Evolutionary conservation across 208 protist species (phyloP).

Genomic region (Endotrypanum monterogeii): DNA sequence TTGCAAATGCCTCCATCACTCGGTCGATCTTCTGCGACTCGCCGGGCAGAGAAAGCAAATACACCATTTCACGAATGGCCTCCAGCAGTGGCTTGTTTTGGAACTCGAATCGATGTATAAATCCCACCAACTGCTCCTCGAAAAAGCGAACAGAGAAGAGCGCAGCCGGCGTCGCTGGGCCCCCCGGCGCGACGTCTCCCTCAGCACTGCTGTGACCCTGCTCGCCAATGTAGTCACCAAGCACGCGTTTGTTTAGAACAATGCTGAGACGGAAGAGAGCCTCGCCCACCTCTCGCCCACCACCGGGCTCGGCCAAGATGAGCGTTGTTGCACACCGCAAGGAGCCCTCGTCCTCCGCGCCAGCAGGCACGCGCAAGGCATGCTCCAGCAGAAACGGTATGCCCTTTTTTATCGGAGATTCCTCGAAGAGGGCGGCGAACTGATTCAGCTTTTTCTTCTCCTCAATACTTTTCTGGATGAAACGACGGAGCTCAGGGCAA

Average conservation of each 20-base stretch:
- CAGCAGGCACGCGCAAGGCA: constrained; percentile 42
- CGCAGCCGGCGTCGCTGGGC: constrained; percentile 17
- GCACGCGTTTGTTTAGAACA: constrained; percentile 81
- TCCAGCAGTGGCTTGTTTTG: constrained; percentile 69
- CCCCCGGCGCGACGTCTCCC: not conserved
- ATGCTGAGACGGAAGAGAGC: constrained; percentile 74
- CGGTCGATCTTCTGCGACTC: constrained; percentile 95
- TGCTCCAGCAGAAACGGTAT: constrained; percentile 79
- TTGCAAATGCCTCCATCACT: constrained; percentile 91
- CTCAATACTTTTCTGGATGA: constrained; percentile 24
- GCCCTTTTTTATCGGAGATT: constrained; percentile 71
- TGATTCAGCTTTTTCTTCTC: constrained; percentile 65
- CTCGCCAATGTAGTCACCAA: constrained; percentile 90
- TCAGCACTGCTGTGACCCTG: constrained; percentile 57
- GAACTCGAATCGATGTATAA: constrained; percentile 84
- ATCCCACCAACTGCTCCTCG: constrained; percentile 71
- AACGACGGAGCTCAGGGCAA: not conserved
- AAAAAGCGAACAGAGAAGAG: constrained; percentile 78
- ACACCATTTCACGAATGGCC: constrained; percentile 88
- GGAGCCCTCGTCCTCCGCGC: constrained; percentile 17
- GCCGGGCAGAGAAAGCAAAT: constrained; percentile 82
- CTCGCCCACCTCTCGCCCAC: constrained; percentile 78
- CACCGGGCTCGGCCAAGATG: constrained; percentile 63
- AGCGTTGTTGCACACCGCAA: constrained; percentile 41
- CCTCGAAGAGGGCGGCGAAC: constrained; percentile 70